Evolutionary conservation across 2,329 filamentous ascomycete genomes (phyloP).

Genomic region (Penicillium corylophilum): DNA sequence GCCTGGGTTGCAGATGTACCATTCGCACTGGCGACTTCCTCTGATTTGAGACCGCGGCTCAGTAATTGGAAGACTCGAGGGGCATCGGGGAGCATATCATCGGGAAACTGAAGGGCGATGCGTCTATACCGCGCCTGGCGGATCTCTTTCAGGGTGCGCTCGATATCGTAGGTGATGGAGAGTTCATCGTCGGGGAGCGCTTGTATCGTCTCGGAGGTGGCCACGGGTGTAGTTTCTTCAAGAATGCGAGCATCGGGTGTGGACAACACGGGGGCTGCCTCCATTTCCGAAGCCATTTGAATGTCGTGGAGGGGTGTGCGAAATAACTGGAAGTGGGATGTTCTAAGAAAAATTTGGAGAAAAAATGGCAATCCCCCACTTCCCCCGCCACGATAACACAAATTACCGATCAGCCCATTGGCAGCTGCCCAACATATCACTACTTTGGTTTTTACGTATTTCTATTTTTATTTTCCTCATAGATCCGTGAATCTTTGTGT

Average conservation of each 20-base stretch:
- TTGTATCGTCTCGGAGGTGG: constrained; percentile 31
- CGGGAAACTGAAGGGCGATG: constrained; percentile 92
- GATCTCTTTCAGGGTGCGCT: constrained; percentile 75
- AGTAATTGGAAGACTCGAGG: constrained; percentile 73
- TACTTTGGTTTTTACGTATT: not conserved
- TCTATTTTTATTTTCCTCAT: not conserved
- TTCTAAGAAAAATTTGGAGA: constrained; percentile 16
- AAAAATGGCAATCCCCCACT: constrained; percentile 29
- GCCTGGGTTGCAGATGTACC: constrained; percentile 14
- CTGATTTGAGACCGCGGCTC: constrained; percentile 49
- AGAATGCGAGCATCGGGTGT: constrained; percentile 63
- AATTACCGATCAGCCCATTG: constrained; percentile 21
- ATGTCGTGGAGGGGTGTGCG: constrained; percentile 1
- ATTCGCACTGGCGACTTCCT: constrained; percentile 18
- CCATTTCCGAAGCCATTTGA: constrained; percentile 34
- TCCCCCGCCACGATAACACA: constrained; percentile 30
- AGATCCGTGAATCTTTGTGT: too few relatives aligned
- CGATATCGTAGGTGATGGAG: constrained; percentile 76
- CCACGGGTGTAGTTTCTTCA: constrained; percentile 51
- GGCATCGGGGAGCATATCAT: constrained; percentile 85
- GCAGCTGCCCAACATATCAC: constrained; percentile 16
- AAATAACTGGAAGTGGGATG: constrained; percentile 10
- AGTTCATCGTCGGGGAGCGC: constrained; percentile 67
- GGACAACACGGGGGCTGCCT: constrained; percentile 58
- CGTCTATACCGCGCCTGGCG: constrained; percentile 67